These are phyloP conservation scores for Fusarium compactum DNA, from an alignment of 2,329 filamentous ascomycete genomes.

Conservation along the genomic window DNA sequence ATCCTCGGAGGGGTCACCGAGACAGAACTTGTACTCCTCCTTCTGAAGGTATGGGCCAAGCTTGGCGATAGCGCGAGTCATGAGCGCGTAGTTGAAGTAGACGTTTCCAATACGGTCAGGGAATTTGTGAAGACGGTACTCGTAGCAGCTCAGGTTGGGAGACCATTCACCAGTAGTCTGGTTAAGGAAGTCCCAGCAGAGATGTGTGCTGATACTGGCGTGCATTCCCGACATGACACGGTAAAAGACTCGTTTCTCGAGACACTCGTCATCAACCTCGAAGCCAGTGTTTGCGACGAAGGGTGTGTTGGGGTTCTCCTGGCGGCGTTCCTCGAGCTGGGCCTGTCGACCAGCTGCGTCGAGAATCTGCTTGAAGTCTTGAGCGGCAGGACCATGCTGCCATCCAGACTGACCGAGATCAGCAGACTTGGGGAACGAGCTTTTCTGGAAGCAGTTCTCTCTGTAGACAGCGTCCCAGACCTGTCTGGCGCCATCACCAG, in stretches of 20 bases:
- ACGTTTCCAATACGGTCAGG: conserved; percentile 96
- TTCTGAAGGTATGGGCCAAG: conserved; percentile 80
- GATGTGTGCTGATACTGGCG: conserved; percentile 93
- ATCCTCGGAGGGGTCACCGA: conserved; percentile 85
- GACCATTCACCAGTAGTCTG: conserved; percentile 94
- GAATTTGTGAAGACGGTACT: conserved; percentile 82
- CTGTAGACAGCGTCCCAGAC: conserved; percentile 98
- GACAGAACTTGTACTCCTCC: conserved; percentile 87
- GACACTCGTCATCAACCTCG: conserved; percentile 88
- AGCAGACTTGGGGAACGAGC: conserved; percentile 71
- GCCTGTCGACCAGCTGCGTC: conserved; percentile 70
- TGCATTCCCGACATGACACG: conserved; percentile 97
- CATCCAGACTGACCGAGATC: conserved; percentile 61
- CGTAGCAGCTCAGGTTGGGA: conserved; percentile 91
- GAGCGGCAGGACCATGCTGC: conserved; percentile 65
- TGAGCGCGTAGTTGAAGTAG: conserved; percentile 99
- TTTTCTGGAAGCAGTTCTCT: conserved; percentile 91
- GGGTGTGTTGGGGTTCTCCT: conserved; percentile 62
- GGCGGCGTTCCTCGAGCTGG: conserved; percentile 66
- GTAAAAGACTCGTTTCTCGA: conserved; percentile 99
- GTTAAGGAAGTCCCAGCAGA: conserved; percentile 97
- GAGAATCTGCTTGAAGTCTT: conserved; percentile 72
- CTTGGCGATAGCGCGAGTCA: conserved; percentile 91
- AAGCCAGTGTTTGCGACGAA: conserved; percentile 74
- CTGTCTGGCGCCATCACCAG: conserved; percentile 84